These are phyloP conservation scores for Apiospora hydei DNA, from an alignment of 2,329 filamentous ascomycete genomes.

Conservation along the genomic window DNA sequence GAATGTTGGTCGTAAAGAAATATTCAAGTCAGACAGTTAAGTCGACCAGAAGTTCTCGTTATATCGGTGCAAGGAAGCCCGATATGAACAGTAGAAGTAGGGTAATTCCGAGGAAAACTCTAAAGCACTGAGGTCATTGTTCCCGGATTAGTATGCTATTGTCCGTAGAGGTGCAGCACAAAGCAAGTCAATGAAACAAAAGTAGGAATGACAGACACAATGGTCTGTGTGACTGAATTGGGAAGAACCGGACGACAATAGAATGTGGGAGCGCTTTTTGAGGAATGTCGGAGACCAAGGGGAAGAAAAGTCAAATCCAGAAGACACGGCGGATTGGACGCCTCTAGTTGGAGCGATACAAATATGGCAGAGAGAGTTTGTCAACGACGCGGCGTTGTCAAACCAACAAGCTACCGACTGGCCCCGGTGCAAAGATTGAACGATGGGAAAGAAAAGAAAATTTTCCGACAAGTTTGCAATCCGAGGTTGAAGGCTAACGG, in stretches of 20 bases:
- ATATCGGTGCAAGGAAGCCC: constrained; percentile 19
- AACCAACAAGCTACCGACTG: constrained; percentile 7
- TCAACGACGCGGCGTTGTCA: constrained; percentile 19
- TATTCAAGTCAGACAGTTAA: constrained; percentile 25
- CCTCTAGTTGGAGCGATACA: background rate
- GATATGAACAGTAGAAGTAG: constrained; percentile 25
- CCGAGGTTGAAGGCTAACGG: constrained; percentile 20
- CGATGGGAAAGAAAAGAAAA: constrained; percentile 12
- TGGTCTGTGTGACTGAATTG: constrained; percentile 11
- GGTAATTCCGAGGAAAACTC: constrained; percentile 25
- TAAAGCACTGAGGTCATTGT: constrained; percentile 28
- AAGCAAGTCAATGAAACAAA: constrained; percentile 10
- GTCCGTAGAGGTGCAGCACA: constrained; percentile 17
- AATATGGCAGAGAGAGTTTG: background rate
- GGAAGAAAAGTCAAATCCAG: constrained; percentile 4
- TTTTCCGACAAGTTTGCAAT: constrained; percentile 11
- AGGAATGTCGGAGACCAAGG: constrained; percentile 11
- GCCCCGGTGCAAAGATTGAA: background rate
- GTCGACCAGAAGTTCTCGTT: constrained; percentile 18
- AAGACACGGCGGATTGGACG: background rate
- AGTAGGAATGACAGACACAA: constrained; percentile 14
- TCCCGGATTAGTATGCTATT: constrained; percentile 24
- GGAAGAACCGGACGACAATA: constrained; percentile 14
- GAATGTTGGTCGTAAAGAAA: background rate
- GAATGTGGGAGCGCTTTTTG: background rate